Evolutionary conservation across 768 basidiomycete species (phyloP).

Genomic region (Xerocomus brunneocitrinus): DNA sequence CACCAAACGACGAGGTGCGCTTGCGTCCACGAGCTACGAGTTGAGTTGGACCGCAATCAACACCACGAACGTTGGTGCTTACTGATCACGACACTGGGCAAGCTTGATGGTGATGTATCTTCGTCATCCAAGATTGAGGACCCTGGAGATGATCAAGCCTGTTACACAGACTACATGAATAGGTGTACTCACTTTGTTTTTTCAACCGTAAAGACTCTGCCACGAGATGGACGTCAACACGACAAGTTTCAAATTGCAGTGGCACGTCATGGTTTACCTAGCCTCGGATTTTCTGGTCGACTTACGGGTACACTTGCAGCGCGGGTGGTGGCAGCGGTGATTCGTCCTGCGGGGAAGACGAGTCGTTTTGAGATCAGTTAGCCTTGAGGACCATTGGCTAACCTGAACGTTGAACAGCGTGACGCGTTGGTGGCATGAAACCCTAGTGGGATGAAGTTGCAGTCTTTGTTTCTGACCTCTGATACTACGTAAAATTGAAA

Average conservation of each 20-base stretch:
- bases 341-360: slow-evolving; percentile 11
- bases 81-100: slow-evolving; percentile 10
- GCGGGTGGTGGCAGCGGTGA: neutral
- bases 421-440: slow-evolving; percentile 7
- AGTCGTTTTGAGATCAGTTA: slow-evolving; percentile 4
- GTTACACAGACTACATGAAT: neutral
- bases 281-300: slow-evolving; percentile 7
- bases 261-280: slow-evolving; percentile 10
- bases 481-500: slow-evolving; percentile 4
- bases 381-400: slow-evolving; percentile 5
- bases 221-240: slow-evolving; percentile 9
- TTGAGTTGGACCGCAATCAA: slow-evolving; percentile 2
- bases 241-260: neutral
- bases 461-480: neutral
- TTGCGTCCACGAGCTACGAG: slow-evolving; percentile 19
- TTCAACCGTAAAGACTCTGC: slow-evolving; percentile 13
- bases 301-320: slow-evolving; percentile 17
- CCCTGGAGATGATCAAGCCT: slow-evolving; percentile 7
- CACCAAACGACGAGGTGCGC: slow-evolving; percentile 5
- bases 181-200: slow-evolving; percentile 13
- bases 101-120: slow-evolving; percentile 3
- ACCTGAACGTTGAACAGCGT: slow-evolving; percentile 13
- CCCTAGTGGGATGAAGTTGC: slow-evolving; percentile 7
- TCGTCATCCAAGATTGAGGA: slow-evolving; percentile 5
- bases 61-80: neutral